Conservation (phyloP, 805 yeast species). For the Barnettozyma wickerhamii region DNA sequence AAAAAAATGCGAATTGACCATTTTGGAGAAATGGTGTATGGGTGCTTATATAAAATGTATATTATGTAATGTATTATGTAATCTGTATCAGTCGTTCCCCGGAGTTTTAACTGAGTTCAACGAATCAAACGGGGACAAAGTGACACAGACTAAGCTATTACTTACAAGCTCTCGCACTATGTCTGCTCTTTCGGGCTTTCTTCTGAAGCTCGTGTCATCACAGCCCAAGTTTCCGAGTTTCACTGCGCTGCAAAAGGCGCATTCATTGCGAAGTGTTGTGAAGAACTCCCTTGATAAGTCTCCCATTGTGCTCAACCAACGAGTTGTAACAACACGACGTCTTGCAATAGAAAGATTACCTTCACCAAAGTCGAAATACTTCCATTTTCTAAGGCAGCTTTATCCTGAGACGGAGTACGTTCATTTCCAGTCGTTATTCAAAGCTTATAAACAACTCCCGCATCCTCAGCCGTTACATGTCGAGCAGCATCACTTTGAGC, state of each 20-base stretch:
- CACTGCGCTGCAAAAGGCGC: background rate
- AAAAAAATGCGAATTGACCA: too few species aligned
- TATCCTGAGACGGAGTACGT: constrained; percentile 4
- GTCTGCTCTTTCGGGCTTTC: background rate
- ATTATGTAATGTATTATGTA: too few species aligned
- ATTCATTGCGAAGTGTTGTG: background rate
- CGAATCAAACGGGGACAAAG: too few species aligned
- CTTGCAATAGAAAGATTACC: background rate
- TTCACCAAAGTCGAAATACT: background rate
- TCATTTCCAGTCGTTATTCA: constrained; percentile 1
- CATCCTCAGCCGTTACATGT: constrained; percentile 3
- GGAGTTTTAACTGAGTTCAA: too few species aligned
- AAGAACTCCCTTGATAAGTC: background rate
- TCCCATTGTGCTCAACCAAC: background rate
- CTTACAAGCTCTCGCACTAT: too few species aligned
- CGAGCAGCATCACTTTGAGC: constrained; percentile 6
- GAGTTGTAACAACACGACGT: background rate
- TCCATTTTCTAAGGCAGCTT: background rate
- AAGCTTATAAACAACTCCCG: constrained; percentile 3
- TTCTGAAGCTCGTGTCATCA: background rate
- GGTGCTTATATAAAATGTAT: too few species aligned
- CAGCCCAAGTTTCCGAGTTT: background rate
- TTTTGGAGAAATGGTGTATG: too few species aligned
- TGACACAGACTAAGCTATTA: too few species aligned
- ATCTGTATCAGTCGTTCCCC: too few species aligned